Evolutionary conservation across 768 basidiomycete genomes (phyloP).

Genomic region (Leccinum obscurum): DNA sequence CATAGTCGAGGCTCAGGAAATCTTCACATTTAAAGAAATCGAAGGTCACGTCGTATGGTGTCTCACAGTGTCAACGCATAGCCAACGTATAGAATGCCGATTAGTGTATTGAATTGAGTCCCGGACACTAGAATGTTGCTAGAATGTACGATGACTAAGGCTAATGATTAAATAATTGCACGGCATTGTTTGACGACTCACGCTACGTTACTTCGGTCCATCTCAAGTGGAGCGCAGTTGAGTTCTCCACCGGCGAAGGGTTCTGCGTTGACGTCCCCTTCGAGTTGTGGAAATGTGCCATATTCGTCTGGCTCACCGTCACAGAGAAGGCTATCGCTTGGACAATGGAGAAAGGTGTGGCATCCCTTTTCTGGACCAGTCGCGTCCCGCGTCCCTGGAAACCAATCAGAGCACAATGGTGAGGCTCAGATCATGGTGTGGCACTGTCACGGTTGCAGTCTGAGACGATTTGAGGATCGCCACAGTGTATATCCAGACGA

Average conservation of each 20-base stretch:
- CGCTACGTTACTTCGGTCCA: conserved; percentile 70
- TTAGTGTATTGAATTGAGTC: conserved; percentile 62
- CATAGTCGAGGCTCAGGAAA: no score
- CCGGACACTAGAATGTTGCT: conserved; percentile 46
- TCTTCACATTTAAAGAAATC: no score
- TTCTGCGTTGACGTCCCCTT: conserved; percentile 15
- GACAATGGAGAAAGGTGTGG: background rate
- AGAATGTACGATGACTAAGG: background rate
- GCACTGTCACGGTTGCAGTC: no score
- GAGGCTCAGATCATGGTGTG: conserved; percentile 23
- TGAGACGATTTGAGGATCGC: no score
- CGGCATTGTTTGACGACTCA: conserved; percentile 31
- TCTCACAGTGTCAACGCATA: no score
- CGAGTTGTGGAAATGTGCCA: conserved; percentile 9
- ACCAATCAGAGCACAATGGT: no score
- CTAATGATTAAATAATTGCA: background rate
- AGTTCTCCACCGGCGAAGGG: conserved; percentile 12
- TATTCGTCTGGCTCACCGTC: background rate
- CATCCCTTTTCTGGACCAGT: background rate
- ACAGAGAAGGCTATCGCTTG: background rate
- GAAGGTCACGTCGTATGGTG: no score
- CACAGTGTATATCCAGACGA: conserved; percentile 39
- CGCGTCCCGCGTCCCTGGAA: no score
- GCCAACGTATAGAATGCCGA: conserved; percentile 69
- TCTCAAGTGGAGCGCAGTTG: conserved; percentile 33